Conservation (phyloP, 495 filamentous ascomycete genomes). For the Penicillium odoratum region DNA sequence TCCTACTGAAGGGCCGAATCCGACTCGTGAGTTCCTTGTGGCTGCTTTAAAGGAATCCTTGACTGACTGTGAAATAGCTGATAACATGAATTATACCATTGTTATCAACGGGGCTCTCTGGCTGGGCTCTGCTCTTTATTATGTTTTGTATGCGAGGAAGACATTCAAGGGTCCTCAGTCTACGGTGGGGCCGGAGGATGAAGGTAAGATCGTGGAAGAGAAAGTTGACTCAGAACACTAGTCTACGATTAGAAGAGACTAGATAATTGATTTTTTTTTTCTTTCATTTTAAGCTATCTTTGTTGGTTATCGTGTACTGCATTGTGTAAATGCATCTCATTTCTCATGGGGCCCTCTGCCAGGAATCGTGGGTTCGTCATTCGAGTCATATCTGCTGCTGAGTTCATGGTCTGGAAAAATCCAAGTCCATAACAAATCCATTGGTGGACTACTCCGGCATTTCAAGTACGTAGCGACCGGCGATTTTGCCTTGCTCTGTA, state of each 20-base stretch:
- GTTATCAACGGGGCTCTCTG: constrained; percentile 64
- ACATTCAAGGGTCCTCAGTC: constrained; percentile 74
- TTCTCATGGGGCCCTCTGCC: background rate
- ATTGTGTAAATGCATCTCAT: constrained; percentile 1
- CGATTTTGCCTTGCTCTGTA: constrained; percentile 69
- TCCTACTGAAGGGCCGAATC: constrained; percentile 53
- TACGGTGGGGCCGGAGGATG: constrained; percentile 47
- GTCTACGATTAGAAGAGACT: background rate
- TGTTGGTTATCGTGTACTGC: background rate
- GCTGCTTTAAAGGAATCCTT: background rate
- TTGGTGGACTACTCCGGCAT: constrained; percentile 47
- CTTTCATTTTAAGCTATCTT: background rate
- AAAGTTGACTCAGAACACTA: background rate
- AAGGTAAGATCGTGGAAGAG: constrained; percentile 17
- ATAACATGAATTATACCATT: constrained; percentile 65
- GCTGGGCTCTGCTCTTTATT: constrained; percentile 61
- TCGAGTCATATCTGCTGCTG: background rate
- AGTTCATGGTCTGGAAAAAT: background rate
- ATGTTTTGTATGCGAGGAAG: constrained; percentile 63
- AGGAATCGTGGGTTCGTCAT: background rate
- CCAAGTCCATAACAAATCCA: background rate
- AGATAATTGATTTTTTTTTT: background rate
- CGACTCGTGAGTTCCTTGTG: constrained; percentile 26
- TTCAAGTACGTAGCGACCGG: constrained; percentile 86
- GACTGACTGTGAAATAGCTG: constrained; percentile 30